A percentile compares a stretch with the other conserved stretches of the same genome.
Conservation (phyloP, 1,139 yeast genomes). For the Candida sp. region DNA sequence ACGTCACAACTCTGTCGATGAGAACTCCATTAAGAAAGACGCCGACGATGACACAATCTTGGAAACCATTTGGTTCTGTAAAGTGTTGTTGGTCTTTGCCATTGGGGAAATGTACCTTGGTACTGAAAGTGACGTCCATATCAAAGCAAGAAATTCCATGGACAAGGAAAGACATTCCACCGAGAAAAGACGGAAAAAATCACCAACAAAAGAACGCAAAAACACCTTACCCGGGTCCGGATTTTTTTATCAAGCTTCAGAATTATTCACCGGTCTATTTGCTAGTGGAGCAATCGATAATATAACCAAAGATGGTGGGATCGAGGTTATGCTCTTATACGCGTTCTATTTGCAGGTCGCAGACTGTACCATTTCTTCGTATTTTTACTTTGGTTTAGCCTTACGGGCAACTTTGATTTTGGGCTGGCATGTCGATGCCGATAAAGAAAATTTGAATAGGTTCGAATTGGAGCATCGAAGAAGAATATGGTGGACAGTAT, state of each 20-base stretch:
- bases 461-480: slow-evolving; percentile 78
- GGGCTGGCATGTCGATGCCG: slow-evolving; percentile 86
- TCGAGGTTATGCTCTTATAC: slow-evolving; percentile 71
- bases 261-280: slow-evolving; percentile 68
- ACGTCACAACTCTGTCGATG: slow-evolving; percentile 33
- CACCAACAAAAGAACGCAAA: slow-evolving; percentile 6
- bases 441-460: slow-evolving; percentile 57
- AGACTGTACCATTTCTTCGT: slow-evolving; percentile 80
- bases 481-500: slow-evolving; percentile 89
- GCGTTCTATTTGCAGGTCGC: slow-evolving; percentile 85
- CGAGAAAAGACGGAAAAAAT: slow-evolving; percentile 10
- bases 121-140: slow-evolving; percentile 51
- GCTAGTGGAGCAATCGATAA: slow-evolving; percentile 80
- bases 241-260: slow-evolving; percentile 73
- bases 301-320: slow-evolving; percentile 74
- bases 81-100: slow-evolving; percentile 70
- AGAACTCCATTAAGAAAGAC: slow-evolving; percentile 40
- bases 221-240: slow-evolving; percentile 71
- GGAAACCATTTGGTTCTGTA: slow-evolving; percentile 81
- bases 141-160: slow-evolving; percentile 29
- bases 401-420: slow-evolving; percentile 68
- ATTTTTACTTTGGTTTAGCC: slow-evolving; percentile 78
- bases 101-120: slow-evolving; percentile 86
- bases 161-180: slow-evolving; percentile 28
- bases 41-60: slow-evolving; percentile 56